Base-by-base conservation (phyloP, 2,329 filamentous ascomycete species). In the Anisogramma anomala region DNA sequence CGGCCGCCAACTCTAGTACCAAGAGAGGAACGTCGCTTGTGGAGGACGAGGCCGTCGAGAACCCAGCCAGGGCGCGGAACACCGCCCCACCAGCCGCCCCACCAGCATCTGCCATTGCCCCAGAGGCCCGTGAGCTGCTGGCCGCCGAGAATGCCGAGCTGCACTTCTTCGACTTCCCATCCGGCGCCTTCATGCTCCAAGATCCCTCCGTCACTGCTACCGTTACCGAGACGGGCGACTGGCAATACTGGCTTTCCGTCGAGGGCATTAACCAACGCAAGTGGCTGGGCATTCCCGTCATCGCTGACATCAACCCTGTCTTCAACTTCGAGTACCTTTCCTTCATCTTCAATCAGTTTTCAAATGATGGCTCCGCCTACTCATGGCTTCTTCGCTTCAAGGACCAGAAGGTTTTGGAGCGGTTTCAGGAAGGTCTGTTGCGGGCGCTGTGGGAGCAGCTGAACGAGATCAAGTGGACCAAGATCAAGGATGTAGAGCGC, bases 301-400 rank as follows among this genome's bases (percentile, higher is more conserved):
- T 87, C 22, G 82, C 85, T 6, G 91, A 98, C 52, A 86, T 96
- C 61, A 96, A 96, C 53, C 91, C 91, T 0, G 88, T 98, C 15
- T 98, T 96, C 69, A 96, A 96, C 64, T 96, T 95, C 51, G 91
- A 98, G 60, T 96, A 89, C 54, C 71, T 94, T n/a, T 96, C 89
- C 0, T 96, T 96, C 59, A 95, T 98, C 55, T 98, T 98, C 72
- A 98, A 98, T 55, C 87, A 95, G 58, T 96, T 94, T 58, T 75
- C 82, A 11, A 73, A 80, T 26, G 85, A 95, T 60, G 86, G 88
- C 2, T 84, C 83, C 2, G 89, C 91, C 4, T 93, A 88, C 59
- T 98, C 91, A 1, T 98, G 91, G 89, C 73, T 98, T 11, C 67
- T 98, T 26, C 80, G 88, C 11, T 98, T 98, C 67, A 85, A 82